phyloP scores from a whole-genome alignment of 2,329 filamentous ascomycete species.

The Phaeomoniella chlamydospora region DNA sequence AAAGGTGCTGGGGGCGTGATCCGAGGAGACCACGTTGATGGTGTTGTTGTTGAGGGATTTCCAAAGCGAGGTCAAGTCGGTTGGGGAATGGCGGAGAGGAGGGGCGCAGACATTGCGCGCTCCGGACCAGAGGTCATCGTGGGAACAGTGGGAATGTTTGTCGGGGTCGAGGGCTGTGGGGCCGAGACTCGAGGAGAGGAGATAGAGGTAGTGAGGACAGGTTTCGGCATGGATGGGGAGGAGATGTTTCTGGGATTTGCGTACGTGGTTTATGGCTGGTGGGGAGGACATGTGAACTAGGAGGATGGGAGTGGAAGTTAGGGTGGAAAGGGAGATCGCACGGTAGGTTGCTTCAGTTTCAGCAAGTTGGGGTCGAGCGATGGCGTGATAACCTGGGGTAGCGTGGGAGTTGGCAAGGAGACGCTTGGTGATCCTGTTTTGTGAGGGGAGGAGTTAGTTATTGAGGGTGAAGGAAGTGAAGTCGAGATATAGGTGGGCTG shows the following conservation, averaged over 20 bases:
- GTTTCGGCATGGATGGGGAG: conserved; percentile 43
- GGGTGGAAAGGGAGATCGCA: conserved; percentile 33
- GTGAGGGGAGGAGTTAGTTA: too few relatives aligned
- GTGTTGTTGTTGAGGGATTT: conserved; percentile 36
- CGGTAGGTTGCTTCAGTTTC: conserved; percentile 33
- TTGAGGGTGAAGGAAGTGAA: too few relatives aligned
- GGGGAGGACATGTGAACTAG: conserved; percentile 39
- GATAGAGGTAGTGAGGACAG: conserved; percentile 43
- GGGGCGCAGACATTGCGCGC: conserved; percentile 41
- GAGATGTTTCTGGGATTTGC: conserved; percentile 31
- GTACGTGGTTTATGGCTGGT: conserved; percentile 32
- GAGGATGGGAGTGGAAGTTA: conserved; percentile 36
- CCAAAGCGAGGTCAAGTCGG: conserved; percentile 38
- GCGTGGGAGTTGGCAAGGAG: conserved; percentile 5
- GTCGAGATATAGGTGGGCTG: too few relatives aligned
- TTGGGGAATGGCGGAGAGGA: conserved; percentile 30
- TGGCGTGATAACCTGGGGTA: conserved; percentile 24
- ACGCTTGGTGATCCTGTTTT: conserved; percentile 8
- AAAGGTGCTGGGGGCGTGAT: conserved; percentile 26
- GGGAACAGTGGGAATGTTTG: conserved; percentile 16
- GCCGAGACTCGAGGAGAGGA: conserved; percentile 29
- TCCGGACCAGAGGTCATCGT: conserved; percentile 25
- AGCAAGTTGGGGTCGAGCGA: conserved; percentile 23
- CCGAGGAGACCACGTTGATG: conserved; percentile 39
- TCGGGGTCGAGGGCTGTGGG: conserved; percentile 16